Base-by-base conservation (phyloP, 2,329 filamentous ascomycete species). In the Ceratocystis cubensis region DNA sequence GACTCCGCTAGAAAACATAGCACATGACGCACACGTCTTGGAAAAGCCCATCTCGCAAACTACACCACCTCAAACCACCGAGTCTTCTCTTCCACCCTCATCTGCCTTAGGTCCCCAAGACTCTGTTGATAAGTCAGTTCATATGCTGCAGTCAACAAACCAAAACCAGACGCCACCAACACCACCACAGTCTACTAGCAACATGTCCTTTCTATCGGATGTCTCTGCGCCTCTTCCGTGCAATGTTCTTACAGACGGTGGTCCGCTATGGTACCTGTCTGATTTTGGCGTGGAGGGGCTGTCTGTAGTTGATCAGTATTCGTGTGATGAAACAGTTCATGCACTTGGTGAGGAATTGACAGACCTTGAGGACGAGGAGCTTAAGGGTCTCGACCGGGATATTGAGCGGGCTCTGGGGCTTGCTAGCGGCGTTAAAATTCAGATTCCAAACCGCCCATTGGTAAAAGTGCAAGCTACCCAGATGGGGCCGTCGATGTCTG, bases 281-380 rank as follows among this genome's bases (percentile, higher is more conserved):
- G 61, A 37, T 30, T 66, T 64, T 37, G 33, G 66, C 33, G 44
- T 68, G 15, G 48, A 61, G 7, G 67, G 67, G 3, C 64, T 68
- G 17, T 68, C 67, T 20, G 67, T 53, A 15, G 45, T 25, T 5
- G 64, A 61, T n/a, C 30, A 22, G 15, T 56, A 59, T 41, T 90
- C 86, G 80, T 85, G 83, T 0, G 89, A 92, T 66, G 84, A 88
- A 41, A 41, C 37, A 41, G 37, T 15, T 41, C 0, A 76, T 80
- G 45, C 78, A 82, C 33, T 93, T 75, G 95, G 89, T 71, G 92
- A 96, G 75, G 89, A 93, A 71, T 80, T 96, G 25, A 95, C 89
- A 66, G 93, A 96, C 73, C 85, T 96, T 73, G 92, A 96, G 71
- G 92, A 96, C 70, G 91, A 95, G 64, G 90, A 93, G 76, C 79